Base-by-base conservation (phyloP, 164 flowering plant genomes). In the Annona cherimola region DNA sequence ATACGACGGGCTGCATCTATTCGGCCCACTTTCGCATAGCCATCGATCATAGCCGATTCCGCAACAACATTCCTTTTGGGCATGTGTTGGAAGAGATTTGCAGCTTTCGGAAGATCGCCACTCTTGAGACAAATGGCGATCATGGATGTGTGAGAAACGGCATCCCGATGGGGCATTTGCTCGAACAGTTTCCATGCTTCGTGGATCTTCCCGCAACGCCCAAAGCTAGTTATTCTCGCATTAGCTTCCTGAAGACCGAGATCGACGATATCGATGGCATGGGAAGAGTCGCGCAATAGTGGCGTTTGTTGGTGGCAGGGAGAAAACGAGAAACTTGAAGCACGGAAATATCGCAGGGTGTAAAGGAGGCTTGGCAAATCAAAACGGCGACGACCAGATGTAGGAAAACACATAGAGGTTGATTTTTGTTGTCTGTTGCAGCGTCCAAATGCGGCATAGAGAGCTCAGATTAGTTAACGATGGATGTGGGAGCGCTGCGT, bases 1-100 rank as follows among this genome's bases (percentile, higher is more conserved):
- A 88, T 55, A 12, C 54, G 66, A 61, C 70, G 74, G n/a, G 88
- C 89, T 7, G 78, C 81, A 26, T 72, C 81, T 14, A 84, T 75
- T 11, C 80, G 46, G 45, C 77, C 80, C 4, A 79, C 84, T 66
- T 81, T 80, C 18, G 76, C 82, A 76, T 86, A 86, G 14, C 79
- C 89, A 72, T 81, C 77, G 14, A 86, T 77, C 88, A 88, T 88
- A 3, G 86, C 85, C 2, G 91, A 79, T 40, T 76, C 79, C 1
- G 73, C 79, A 41, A 86, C 87, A 5, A 83, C 50, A 63, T 50
- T 79, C 3, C 74, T 75, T 9, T 60, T 60, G 2, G 88, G 88
- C 77, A 84, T 80, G 55, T 69, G 45, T 18, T 42, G 18, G 41
- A 76, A 85, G 65, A 88, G 75, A 18, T 43, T 73, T 70, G 83